phyloP scores from a whole-genome alignment of 495 filamentous ascomycete species.

The Neurospora pannonica region DNA sequence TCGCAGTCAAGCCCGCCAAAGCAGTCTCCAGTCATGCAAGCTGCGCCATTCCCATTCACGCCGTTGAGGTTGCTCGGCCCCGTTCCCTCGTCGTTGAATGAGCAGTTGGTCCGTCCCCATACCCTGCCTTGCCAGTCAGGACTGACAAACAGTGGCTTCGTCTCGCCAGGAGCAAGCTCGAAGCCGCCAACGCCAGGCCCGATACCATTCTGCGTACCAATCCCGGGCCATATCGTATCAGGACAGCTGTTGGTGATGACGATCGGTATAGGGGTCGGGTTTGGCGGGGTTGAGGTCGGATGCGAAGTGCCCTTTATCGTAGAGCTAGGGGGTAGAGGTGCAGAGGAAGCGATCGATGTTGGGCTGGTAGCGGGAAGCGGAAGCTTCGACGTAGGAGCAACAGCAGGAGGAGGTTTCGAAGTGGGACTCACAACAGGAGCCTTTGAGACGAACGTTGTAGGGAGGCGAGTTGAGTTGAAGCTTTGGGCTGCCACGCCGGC shows the following conservation, averaged over 20 bases:
- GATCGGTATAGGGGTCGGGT: constrained; percentile 33
- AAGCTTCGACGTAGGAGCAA: not conserved
- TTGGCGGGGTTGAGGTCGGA: constrained; percentile 2
- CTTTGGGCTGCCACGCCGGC: not conserved
- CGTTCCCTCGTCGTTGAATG: constrained; percentile 50
- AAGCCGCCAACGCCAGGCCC: constrained; percentile 56
- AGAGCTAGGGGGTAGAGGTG: not conserved
- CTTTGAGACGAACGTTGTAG: not conserved
- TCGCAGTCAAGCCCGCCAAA: constrained; percentile 54
- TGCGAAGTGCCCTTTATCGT: not conserved
- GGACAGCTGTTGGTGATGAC: constrained; percentile 56
- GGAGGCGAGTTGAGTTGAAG: not conserved
- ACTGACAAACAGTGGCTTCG: constrained; percentile 45
- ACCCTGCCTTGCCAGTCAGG: constrained; percentile 68
- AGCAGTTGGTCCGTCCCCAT: constrained; percentile 78
- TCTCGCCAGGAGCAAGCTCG: constrained; percentile 42
- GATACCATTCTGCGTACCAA: constrained; percentile 56
- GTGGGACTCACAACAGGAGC: not conserved
- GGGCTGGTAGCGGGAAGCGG: not conserved
- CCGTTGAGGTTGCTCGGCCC: constrained; percentile 38
- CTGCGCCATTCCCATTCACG: constrained; percentile 44
- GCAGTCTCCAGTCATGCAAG: constrained; percentile 71
- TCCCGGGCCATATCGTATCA: constrained; percentile 61
- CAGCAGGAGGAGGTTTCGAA: not conserved
- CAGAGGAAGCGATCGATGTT: not conserved